phyloP scores from a whole-genome alignment of 305 asterid genomes.

The Fraxinus floribunda region DNA sequence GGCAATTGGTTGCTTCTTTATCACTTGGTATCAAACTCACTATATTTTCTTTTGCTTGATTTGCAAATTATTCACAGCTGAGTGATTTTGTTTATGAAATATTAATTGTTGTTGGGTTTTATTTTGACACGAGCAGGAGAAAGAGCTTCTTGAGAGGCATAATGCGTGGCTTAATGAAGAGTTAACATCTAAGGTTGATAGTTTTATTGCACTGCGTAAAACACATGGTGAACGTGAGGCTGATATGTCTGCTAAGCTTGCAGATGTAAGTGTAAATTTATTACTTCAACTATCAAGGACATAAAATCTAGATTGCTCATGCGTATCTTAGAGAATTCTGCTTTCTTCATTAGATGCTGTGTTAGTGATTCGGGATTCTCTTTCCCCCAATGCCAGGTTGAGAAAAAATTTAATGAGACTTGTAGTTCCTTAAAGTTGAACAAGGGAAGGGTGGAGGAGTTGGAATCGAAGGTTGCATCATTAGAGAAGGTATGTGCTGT shows the following conservation, averaged over 20 bases:
- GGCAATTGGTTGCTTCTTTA: background rate
- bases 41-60: background rate
- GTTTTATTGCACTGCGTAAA: constrained; percentile 64
- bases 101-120: constrained; percentile 10
- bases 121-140: constrained; percentile 61
- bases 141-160: constrained; percentile 55
- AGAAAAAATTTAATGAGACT: constrained; percentile 57
- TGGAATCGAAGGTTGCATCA: constrained; percentile 74
- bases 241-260: constrained; percentile 74
- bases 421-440: constrained; percentile 51
- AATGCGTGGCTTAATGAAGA: constrained; percentile 80
- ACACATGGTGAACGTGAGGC: constrained; percentile 69
- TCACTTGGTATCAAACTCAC: constrained; percentile 3
- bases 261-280: constrained; percentile 48
- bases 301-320: background rate
- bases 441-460: constrained; percentile 65
- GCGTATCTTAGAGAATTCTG: background rate
- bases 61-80: constrained; percentile 8
- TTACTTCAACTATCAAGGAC: background rate
- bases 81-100: constrained; percentile 4
- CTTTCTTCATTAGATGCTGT: background rate
- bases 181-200: constrained; percentile 60
- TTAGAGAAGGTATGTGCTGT: no score
- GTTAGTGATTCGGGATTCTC: background rate
- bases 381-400: constrained; percentile 42